Base-by-base conservation (phyloP, 768 basidiomycete genomes). In the Tephrocybe sp. region DNA sequence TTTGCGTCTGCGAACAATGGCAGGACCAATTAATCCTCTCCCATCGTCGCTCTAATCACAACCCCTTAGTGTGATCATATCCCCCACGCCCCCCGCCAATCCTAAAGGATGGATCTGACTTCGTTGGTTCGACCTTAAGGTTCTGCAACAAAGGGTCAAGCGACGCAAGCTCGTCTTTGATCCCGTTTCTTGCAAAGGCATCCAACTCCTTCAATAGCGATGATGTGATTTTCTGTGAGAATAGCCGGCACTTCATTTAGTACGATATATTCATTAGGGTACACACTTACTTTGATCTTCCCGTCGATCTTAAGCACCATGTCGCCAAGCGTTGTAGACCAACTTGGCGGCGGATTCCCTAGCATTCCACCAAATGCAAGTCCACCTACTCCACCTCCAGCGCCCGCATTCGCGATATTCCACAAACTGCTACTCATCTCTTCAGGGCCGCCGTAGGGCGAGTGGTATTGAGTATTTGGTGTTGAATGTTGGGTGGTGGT, bases 141-240 rank as follows among this genome's bases (percentile, higher is more conserved):
- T 86, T 88, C 35, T 85, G 74, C 45, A 92, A 71, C 27, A 91
- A 63, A 22, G 90, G 90, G 66, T 91, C 89, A 37, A 93, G 75
- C 21, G 88, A 87, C 15, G 86, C 83, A 30, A 94, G 71, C 66
- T 94, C 91, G 49, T 90, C 87, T 65, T 79, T 86, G 64, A 94
- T 93, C 12, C 82, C 80, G 41, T 83, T 84, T 51, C 91, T 77
- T 40, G 92, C 91, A 39, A 90, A 82, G 32, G 78, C 74, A 67
- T 95, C 92, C 19, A 96, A 79, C 56, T 95, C 92, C 65, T 92
- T 93, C 49, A 92, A 68, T 9, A 96, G 69, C 34, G 69, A 71
- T 16, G 82, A 77, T n/a, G 85, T 87, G 54, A 94, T 83, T 85
- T 93, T 95, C 92, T 94, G 65, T 92, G 64, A 15, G 8, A n/a